Evolutionary conservation across 2,329 filamentous ascomycete genomes (phyloP).

Genomic region (Fusarium sp.): DNA sequence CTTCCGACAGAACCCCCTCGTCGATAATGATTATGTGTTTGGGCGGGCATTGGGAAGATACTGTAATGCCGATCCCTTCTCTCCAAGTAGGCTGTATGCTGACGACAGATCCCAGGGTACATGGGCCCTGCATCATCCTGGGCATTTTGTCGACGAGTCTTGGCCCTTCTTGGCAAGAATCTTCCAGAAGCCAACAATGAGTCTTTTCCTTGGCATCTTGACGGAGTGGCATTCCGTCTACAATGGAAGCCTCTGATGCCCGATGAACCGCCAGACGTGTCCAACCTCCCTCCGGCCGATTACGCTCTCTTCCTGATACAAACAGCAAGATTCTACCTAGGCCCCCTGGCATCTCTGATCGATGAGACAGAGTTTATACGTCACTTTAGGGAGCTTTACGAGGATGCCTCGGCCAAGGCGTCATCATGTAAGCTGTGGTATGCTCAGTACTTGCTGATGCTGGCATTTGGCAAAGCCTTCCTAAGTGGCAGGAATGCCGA

Average conservation of each 20-base stretch:
- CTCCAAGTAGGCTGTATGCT: neutral
- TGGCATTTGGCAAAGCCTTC: conserved; percentile 51
- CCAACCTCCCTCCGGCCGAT: conserved; percentile 36
- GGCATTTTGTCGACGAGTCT: conserved; percentile 42
- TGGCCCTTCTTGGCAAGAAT: conserved; percentile 41
- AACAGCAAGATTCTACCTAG: conserved; percentile 42
- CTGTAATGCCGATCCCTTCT: conserved; percentile 4
- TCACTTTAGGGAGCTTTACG: conserved; percentile 39
- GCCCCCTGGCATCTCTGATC: conserved; percentile 33
- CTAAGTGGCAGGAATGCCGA: conserved; percentile 41
- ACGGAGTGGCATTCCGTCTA: conserved; percentile 42
- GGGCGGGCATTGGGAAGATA: conserved; percentile 38
- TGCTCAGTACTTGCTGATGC: conserved; percentile 48
- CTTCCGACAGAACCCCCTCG: conserved; percentile 42
- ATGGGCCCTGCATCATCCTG: conserved; percentile 45
- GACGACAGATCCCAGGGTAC: conserved; percentile 27
- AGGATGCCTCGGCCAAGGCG: conserved; percentile 37
- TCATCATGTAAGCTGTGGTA: conserved; percentile 44
- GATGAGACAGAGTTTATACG: conserved; percentile 35
- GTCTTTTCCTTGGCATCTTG: conserved; percentile 42
- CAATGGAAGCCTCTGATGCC: conserved; percentile 36
- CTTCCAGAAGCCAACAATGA: conserved; percentile 40
- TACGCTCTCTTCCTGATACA: conserved; percentile 43
- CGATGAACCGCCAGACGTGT: conserved; percentile 39
- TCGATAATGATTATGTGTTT: conserved; percentile 43